Evolutionary conservation across 2,329 filamentous ascomycete genomes (phyloP).

Genomic region (Colletotrichum incanum): DNA sequence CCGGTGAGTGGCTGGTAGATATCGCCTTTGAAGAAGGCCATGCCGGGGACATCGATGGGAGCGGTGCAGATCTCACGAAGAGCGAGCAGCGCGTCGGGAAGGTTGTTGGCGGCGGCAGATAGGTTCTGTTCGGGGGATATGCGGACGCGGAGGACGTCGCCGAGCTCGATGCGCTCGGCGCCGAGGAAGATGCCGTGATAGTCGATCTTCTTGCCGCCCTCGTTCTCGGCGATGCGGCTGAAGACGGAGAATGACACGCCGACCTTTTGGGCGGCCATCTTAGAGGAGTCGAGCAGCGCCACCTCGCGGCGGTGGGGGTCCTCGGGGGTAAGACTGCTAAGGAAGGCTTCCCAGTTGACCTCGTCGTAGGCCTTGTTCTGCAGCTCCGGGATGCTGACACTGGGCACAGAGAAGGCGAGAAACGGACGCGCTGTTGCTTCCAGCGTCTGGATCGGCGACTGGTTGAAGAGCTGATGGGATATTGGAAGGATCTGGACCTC

Average conservation of each 20-base stretch:
- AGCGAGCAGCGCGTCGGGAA: constrained; percentile 55
- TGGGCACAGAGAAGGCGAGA: constrained; percentile 66
- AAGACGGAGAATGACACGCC: constrained; percentile 67
- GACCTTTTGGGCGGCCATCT: constrained; percentile 65
- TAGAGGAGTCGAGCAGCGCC: constrained; percentile 65
- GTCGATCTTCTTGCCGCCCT: constrained; percentile 51
- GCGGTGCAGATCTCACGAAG: constrained; percentile 59
- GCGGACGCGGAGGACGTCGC: constrained; percentile 65
- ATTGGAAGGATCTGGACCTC: constrained; percentile 56
- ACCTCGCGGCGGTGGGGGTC: constrained; percentile 58
- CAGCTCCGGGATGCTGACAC: constrained; percentile 57
- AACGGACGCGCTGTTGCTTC: constrained; percentile 65
- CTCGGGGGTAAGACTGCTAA: constrained; percentile 51
- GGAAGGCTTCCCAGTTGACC: constrained; percentile 59
- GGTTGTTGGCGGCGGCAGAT: constrained; percentile 22
- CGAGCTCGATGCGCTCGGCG: constrained; percentile 64
- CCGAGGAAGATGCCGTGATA: constrained; percentile 68
- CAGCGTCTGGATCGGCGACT: constrained; percentile 56
- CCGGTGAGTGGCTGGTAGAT: constrained; percentile 55
- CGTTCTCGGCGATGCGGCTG: constrained; percentile 53
- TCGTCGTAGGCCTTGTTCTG: constrained; percentile 58
- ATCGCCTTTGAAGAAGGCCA: constrained; percentile 59
- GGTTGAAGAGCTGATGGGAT: constrained; percentile 56
- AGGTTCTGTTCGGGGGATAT: constrained; percentile 53
- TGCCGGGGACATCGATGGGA: constrained; percentile 52